Evolutionary conservation across 768 basidiomycete genomes (phyloP), one percentile per base, ranked within the genome.

Genomic region (Neoboletus subvelutipes): DNA sequence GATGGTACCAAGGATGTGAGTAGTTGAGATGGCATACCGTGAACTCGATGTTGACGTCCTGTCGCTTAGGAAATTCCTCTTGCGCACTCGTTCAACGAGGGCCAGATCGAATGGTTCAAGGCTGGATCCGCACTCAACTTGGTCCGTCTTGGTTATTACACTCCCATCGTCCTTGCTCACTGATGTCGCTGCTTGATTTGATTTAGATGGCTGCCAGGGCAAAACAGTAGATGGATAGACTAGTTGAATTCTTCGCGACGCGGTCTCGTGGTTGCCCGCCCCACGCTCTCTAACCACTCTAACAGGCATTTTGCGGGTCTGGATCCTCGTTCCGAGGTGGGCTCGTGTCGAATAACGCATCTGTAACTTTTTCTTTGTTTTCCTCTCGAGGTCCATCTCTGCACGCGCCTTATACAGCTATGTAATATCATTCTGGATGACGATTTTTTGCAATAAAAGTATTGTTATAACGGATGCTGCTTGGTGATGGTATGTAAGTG

Each of bases 71-170:
- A 90, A 68, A 80, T 96, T 63, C 47, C 81, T 22, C 86, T 94
- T 58, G 90, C 92, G 26, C 94, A 97, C 75, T 90, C 92, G 13
- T 98, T 97, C 82, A 98, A 98, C 71, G 88, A 93, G 75, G 93
- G 93, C 46, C 95, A 97, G 77, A 95, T 97, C 69, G 92, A 84
- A 65, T 97, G 96, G 95, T 98, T 97, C 87, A 95, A 94, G 82
- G 94, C 94, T 67, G 96, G 96, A 41, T 93, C 90, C 63, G 92
- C 93, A 18, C 84, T 96, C 52, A 94, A 95, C 82, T 69, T 94
- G 76, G 88, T 92, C 63, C 39, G 83, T 79, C 3, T 77, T 20
- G 41, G 22, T 15, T 22, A 22, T 33, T 17, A 24, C 29, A 15
- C 33, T 33, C 5, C 11, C 1, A 12, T 22, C 12, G 15, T 12